Conservation (phyloP, 345 rosid genomes). For the Raphanus raphanistrum region DNA sequence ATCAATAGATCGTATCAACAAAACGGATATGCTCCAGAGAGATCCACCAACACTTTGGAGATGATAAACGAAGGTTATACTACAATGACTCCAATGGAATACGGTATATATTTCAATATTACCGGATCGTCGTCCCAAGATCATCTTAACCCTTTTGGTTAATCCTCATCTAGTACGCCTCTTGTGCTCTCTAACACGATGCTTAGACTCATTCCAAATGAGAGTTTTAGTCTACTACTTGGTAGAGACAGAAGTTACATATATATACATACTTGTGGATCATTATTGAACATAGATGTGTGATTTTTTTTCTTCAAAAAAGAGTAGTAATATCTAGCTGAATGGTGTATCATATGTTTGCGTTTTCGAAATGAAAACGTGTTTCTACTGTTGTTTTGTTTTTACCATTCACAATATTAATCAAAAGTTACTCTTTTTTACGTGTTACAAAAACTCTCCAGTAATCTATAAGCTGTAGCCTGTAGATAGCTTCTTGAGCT, state of each 20-base stretch:
- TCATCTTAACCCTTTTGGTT: slow-evolving; percentile 38
- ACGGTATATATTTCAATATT: slow-evolving; percentile 30
- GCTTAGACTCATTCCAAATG: neutral
- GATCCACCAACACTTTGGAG: slow-evolving; percentile 24
- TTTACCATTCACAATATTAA: slow-evolving; percentile 7
- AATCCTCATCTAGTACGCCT: slow-evolving; percentile 1
- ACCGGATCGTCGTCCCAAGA: slow-evolving; percentile 48
- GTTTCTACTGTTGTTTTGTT: neutral
- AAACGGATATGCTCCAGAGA: slow-evolving; percentile 26
- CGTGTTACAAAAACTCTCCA: neutral
- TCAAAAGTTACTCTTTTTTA: neutral
- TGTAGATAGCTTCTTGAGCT: neutral
- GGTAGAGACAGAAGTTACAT: neutral
- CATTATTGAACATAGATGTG: slow-evolving; percentile 20
- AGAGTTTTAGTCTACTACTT: neutral
- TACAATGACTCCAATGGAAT: slow-evolving; percentile 16
- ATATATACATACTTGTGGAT: neutral
- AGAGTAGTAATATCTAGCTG: neutral
- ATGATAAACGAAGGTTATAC: slow-evolving; percentile 26
- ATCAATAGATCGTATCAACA: slow-evolving; percentile 38
- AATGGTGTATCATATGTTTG: slow-evolving; percentile 4
- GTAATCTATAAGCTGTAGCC: neutral
- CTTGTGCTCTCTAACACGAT: neutral
- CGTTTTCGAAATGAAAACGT: slow-evolving; percentile 1
- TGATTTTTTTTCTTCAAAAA: neutral